Base-by-base conservation (phyloP, 1,284 basidiomycete genomes). In the Tetrapyrgos nigripes region DNA sequence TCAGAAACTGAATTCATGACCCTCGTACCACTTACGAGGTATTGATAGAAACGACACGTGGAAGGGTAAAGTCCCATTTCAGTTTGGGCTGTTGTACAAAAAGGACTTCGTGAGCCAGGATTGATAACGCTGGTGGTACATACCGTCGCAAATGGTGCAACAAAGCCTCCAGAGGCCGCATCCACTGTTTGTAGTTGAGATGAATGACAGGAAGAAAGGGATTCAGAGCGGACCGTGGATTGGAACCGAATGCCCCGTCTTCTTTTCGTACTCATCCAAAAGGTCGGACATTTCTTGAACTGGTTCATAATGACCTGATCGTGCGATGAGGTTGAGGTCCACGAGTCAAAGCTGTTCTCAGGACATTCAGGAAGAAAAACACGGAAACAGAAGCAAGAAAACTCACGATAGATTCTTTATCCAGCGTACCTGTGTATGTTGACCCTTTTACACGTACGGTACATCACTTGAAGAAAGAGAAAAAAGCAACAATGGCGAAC, bases 251-350 rank as follows among this genome's bases (percentile, higher is more conserved):
- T 85, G 77, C 1, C 96, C 96, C 0, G 93, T 96, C 68, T 84
- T 81, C n/a, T 72, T 76, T 76, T 98, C 88, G 70, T 93, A 96
- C 64, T 91, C 88, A 73, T 98, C 96, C 51, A 98, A 82, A 21
- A 93, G 80, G 55, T 89, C 86, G 2, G 89, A 79, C 88, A 98
- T 92, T 68, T 91, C 92, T 70, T 93, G 86, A 46, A 98, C 96
- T 23, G 92, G 88, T 70, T 98, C 96, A 70, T 96, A 97, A 66
- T 92, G 91, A 11, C 96, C 96, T 2, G 96, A 97, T n/a, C n/a
- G n/a, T n/a, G n/a, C n/a, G n/a, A n/a, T n/a, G n/a, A n/a, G n/a
- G n/a, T n/a, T 76, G 97, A 97, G 14, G 96, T 97, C 57, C 83
- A 82, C 83, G 4, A 3, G 19, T 9, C 43, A 28, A 44, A 53